Evolutionary conservation across 2,329 filamentous ascomycete genomes (phyloP), one percentile per base, ranked within the genome.

Genomic region (Colletotrichum sidae): DNA sequence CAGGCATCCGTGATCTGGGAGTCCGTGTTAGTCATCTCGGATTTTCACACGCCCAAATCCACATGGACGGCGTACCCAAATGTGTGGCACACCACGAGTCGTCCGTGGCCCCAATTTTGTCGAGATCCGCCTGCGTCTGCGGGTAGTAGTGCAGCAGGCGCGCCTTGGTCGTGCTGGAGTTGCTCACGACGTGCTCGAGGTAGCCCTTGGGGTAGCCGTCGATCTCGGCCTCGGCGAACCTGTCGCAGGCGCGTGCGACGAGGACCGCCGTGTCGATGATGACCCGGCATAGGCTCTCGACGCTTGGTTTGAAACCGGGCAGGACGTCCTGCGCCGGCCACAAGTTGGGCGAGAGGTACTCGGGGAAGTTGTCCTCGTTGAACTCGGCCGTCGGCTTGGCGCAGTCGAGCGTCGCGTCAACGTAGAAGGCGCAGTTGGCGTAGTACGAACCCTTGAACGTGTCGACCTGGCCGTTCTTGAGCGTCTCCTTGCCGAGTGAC

Each of bases 11-110:
- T 97, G 94, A 77, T 98, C 46, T 49, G 25, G 5, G 35, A 11
- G 9, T 17, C 25, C 6, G 15, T 13, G 46, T 49, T 9, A 49
- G 46, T 34, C 11, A 49, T 10, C 17, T 34, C 2, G 25, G 8
- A 13, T 13, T 11, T 49, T 17, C 35, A 10, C n/a, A 6, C 9
- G 13, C 3, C 9, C 33, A 4, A 15, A 38, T 37, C 12, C 15
- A 25, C 6, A 10, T 46, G 12, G 11, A 10, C 35, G 13, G 13
- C 13, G 11, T 38, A 34, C 17, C 46, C 46, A 34, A 13, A 33
- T 96, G 92, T 1, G 91, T 93, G 4, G 94, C 92, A 77, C 95
- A 99, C 96, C 96, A 99, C 79, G 96, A 92, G 77, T 97, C 94
- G 67, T 93, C 90, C 58, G 82, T 81, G 39, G 76, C 77, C 69